Evolutionary conservation across 1,284 basidiomycete species (phyloP), one percentile per base, ranked within the genome.

Genomic region (Hemileia vastatrix): DNA sequence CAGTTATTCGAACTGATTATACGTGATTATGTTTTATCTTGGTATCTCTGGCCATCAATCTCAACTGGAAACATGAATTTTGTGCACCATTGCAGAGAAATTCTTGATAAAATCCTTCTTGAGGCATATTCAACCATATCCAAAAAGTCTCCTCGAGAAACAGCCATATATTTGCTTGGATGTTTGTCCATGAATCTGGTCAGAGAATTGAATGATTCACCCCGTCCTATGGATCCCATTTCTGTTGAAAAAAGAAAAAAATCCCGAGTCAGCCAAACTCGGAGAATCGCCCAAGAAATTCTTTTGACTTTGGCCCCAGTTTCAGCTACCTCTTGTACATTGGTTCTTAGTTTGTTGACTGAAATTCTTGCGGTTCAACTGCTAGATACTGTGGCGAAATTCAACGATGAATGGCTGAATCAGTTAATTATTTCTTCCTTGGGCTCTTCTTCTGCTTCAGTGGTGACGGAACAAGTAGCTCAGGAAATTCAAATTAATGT

Each of bases 141-240:
- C 3, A 54, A 51, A 32, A 61, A 61, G 32, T 61, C 59, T 8
- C 54, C 43, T 32, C 54, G 54, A 47, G 59, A 61, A 33, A 61
- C 59, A 4, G 40, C 54, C 21, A 54, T 61, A n/a, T 61, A 61
- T 27, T 36, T 61, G 2, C 47, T 61, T 23, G 59, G 59, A 18
- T 61, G 59, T 49, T 32, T 61, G 21, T 54, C 59, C 11, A 61
- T 61, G 59, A 61, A 61, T 18, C 59, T 61, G 15, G 59, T 61
- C 19, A 51, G 59, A 21, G 50, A 54, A 24, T 19, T 61, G 4
- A 52, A 61, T 33, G 44, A 61, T 21, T 23, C 48, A 21, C 48
- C 48, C 27, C 44, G 27, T 21, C 21, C 51, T 47, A n/a, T n/a
- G n/a, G n/a, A n/a, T n/a, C n/a, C n/a, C n/a, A n/a, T n/a, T n/a